Conservation (phyloP, 495 filamentous ascomycete species). For the Chaetomium tenue region DNA sequence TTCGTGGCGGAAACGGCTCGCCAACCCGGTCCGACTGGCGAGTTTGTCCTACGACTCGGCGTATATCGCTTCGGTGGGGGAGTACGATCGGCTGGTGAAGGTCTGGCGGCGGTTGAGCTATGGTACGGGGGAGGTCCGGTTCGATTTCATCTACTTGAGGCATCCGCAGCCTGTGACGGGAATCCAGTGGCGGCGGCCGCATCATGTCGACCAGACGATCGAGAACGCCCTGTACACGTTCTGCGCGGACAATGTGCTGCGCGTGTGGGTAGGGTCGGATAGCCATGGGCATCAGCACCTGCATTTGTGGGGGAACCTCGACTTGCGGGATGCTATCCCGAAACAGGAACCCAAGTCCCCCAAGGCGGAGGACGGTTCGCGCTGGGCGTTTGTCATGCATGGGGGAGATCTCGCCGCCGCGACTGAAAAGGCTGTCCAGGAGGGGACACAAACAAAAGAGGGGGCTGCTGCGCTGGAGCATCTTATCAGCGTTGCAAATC, state of each 20-base stretch:
- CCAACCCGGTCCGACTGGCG: constrained; percentile 72
- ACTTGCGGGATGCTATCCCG: constrained; percentile 73
- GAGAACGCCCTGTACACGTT: constrained; percentile 93
- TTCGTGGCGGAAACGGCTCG: constrained; percentile 72
- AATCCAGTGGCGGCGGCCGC: constrained; percentile 79
- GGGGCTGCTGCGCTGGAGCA: constrained; percentile 74
- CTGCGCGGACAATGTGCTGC: constrained; percentile 76
- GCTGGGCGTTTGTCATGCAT: constrained; percentile 82
- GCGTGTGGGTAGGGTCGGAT: constrained; percentile 81
- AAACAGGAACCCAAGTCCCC: constrained; percentile 45
- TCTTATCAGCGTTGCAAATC: constrained; percentile 81
- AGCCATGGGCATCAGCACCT: constrained; percentile 68
- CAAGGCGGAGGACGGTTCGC: constrained; percentile 37
- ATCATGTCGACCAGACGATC: constrained; percentile 70
- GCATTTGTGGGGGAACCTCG: constrained; percentile 78
- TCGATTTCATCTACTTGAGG: constrained; percentile 85
- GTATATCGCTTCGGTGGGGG: constrained; percentile 78
- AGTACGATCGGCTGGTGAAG: constrained; percentile 81
- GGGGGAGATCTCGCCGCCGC: constrained; percentile 75
- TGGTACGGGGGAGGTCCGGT: constrained; percentile 75
- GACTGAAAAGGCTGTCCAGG: constrained; percentile 71
- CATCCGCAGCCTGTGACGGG: constrained; percentile 78
- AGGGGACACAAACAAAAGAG: constrained; percentile 51
- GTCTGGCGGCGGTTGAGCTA: constrained; percentile 90
- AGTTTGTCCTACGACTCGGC: constrained; percentile 81